Evolutionary conservation across 106 monocot genomes (phyloP), one percentile per base, ranked within the genome.

Genomic region (Apostasia ramifera): DNA sequence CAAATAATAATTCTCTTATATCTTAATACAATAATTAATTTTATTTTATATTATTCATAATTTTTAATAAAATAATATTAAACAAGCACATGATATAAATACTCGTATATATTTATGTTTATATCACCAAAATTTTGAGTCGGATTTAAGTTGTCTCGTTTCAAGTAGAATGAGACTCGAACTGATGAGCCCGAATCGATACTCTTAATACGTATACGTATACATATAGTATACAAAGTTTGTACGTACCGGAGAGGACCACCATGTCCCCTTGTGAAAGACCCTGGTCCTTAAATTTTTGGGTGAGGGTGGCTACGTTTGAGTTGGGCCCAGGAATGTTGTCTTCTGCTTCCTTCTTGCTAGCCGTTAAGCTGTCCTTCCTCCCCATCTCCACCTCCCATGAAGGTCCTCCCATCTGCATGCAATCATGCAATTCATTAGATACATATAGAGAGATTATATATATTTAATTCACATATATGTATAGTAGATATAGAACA

Each of bases 371-470:
- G 61, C 91, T 72, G 69, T 95, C 94, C 77, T 66, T 81, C 68
- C 94, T 77, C 5, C 94, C 91, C 69, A 84, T 63, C 80, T 95
- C 94, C 68, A 86, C 94, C 49, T 84, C 66, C 94, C 94, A 95
- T 15, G 81, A 63, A 39, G 94, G 94, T 46, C 91, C 94, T 7
- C 91, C 91, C 37, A 79, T 81, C 91, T 95, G 83, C 9, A 53
- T n/a, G n/a, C 69, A 57, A 73, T 6, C 9, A 51, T 62, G 64
- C 55, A 4, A 8, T 13, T 1, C 43, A 40, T 2, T 68, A 8
- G 8, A 63, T 40, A 9, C 4, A 66, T 59, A 51, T 48, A 67
- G 11, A 52, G 52, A 11, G 2, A 8, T 26, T 26, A 26, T 26
- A 26, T 26, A 26, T 26, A 26, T 26, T 26, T 26, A 26, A 26